These are phyloP conservation scores for Tulasnella sp. DNA, from an alignment of 768 basidiomycete species.

Conservation along the genomic window DNA sequence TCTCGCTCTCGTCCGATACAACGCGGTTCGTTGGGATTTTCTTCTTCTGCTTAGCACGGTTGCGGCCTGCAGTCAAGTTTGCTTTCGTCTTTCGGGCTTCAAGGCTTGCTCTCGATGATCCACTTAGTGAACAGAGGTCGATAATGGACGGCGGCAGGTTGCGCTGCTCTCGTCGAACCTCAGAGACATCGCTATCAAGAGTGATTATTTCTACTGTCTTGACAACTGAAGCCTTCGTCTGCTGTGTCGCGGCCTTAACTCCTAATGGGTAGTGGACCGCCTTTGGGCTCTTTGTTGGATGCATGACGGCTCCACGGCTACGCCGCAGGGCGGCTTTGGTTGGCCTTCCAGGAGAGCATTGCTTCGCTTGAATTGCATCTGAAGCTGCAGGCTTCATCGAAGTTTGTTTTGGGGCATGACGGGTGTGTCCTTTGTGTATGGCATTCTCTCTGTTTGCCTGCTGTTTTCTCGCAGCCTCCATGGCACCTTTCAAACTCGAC, in stretches of 20 bases:
- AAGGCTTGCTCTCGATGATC: background rate
- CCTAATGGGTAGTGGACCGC: background rate
- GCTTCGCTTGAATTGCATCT: background rate
- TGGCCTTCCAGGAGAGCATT: background rate
- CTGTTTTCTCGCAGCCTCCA: constrained; percentile 42
- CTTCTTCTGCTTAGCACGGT: background rate
- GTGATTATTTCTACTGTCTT: background rate
- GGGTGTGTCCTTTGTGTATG: background rate
- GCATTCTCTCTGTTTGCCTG: background rate
- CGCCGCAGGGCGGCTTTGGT: background rate
- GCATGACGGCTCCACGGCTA: background rate
- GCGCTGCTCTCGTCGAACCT: background rate
- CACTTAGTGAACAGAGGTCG: background rate
- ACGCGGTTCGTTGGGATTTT: background rate
- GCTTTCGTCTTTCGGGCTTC: background rate
- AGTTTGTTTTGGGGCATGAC: background rate
- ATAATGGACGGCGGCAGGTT: background rate
- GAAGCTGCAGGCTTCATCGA: background rate
- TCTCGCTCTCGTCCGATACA: background rate
- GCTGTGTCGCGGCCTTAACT: background rate
- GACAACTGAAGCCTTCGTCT: background rate
- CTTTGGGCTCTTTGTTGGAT: background rate
- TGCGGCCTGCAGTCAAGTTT: background rate
- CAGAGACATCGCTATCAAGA: background rate
- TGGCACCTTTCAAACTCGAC: background rate